Evolutionary conservation across 2,329 filamentous ascomycete species (phyloP), one percentile per base, ranked within the genome.

Genomic region (Fusarium devonianum): DNA sequence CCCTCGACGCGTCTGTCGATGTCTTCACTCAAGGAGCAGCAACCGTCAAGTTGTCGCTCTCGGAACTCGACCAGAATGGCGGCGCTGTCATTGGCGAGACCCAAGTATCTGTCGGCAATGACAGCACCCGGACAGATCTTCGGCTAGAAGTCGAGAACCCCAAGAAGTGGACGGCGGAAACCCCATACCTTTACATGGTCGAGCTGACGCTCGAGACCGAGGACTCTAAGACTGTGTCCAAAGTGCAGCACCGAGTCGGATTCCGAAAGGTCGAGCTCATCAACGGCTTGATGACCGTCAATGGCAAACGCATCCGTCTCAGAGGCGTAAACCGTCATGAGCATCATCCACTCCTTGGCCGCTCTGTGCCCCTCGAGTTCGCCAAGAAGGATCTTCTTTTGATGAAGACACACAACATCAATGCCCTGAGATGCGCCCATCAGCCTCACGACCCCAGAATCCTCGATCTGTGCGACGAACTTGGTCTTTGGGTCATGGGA

Each of bases 321-420:
- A 78, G 82, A 18, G 87, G 87, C 9, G 82, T 84, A 80, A 4
- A 71, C 70, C 40, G 86, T 12, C 87, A 90, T 62, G 87, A 90
- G 48, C 86, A 90, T 60, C 86, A 90, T 60, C 84, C 85, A 0
- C 70, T 72, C 17, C 78, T 78, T 19, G 86, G 86, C 3, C 82
- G 86, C 0, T 78, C 85, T 1, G 84, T 89, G 0, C 84, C 85
- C 0, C 68, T 81, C 6, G 81, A 85, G 2, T 87, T 81, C 47
- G 80, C 88, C 63, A 78, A 79, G 54, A 69, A 75, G 11, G 87
- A 90, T 56, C 73, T 90, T 2, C 62, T 85, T 2, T 72, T 84
- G 4, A 90, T 90, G 86, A 90, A 90, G 68, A 74, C 71, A 6
- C 80, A 88, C 73, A 89, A 89, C 60, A 78, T 90, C 70, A 90